Percentiles rank a stretch among this genome's conserved stretches.
Evolutionary conservation across 2,329 filamentous ascomycete species (phyloP).

Genomic region (Fusarium chuoi): DNA sequence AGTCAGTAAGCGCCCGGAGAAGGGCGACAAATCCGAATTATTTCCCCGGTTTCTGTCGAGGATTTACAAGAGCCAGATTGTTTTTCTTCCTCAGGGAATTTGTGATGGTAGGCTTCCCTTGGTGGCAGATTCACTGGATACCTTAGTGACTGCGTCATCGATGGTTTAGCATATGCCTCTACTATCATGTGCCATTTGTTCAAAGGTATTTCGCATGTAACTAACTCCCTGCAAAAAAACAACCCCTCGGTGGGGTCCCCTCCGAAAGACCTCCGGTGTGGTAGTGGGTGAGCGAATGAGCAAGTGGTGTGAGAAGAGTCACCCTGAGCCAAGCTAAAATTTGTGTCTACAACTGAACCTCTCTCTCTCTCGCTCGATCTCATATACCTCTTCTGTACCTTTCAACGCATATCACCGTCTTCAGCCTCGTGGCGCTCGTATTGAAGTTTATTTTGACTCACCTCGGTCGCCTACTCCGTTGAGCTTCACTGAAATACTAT

Average conservation of each 20-base stretch:
- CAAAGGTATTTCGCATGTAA: conserved; percentile 31
- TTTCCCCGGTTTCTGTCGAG: too few species aligned
- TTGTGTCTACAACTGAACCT: conserved; percentile 8
- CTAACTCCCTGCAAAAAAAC: conserved; percentile 28
- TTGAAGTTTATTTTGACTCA: conserved; percentile 24
- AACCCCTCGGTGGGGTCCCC: conserved; percentile 44
- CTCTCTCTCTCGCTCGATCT: conserved; percentile 1
- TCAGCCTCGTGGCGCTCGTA: conserved; percentile 29
- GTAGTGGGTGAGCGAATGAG: not conserved
- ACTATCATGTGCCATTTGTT: too few species aligned
- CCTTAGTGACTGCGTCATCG: too few species aligned
- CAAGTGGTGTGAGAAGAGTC: conserved; percentile 25
- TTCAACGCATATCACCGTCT: conserved; percentile 5
- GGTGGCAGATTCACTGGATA: too few species aligned
- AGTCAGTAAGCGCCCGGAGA: too few species aligned
- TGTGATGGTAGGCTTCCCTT: too few species aligned
- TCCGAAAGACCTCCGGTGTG: conserved; percentile 46
- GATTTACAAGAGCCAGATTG: too few species aligned
- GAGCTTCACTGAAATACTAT: conserved; percentile 28
- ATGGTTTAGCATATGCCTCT: too few species aligned
- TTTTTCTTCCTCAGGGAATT: too few species aligned
- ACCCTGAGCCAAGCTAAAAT: conserved; percentile 25
- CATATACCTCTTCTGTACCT: conserved; percentile 6
- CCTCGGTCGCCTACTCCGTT: conserved; percentile 20
- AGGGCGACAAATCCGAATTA: too few species aligned